phyloP scores from a whole-genome alignment of 1,284 basidiomycete genomes.

The Puccinia novopanici region DNA sequence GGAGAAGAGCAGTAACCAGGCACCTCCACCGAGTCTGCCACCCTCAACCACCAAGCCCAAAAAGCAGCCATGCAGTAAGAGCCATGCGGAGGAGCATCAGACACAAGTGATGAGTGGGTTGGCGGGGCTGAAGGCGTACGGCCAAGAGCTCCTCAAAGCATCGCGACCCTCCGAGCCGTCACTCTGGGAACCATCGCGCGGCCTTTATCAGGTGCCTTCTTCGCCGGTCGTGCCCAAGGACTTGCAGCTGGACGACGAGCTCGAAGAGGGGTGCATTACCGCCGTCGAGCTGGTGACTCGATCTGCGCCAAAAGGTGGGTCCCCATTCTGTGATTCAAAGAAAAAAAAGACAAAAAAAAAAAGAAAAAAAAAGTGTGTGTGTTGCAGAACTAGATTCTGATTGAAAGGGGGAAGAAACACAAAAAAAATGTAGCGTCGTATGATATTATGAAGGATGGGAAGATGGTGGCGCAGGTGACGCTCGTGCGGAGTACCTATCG shows the following conservation, averaged over 20 bases:
- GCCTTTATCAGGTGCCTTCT: not conserved
- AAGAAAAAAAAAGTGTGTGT: too few relatives aligned
- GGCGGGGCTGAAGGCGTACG: not conserved
- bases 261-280: constrained; percentile 71
- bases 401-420: not conserved
- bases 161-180: not conserved
- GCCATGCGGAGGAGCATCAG: not conserved
- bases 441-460: constrained; percentile 86
- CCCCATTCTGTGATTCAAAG: too few relatives aligned
- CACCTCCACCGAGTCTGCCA: not conserved
- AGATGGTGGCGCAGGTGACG: constrained; percentile 82
- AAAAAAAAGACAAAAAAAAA: constrained; percentile 8
- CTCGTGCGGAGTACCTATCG: constrained; percentile 84
- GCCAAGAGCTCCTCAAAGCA: not conserved
- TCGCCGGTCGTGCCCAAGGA: not conserved
- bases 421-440: constrained; percentile 70
- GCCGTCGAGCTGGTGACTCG: constrained; percentile 86
- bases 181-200: not conserved
- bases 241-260: not conserved
- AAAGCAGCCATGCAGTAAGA: not conserved
- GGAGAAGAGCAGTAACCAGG: not conserved
- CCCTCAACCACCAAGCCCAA: not conserved
- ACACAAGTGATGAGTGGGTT: not conserved
- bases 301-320: constrained; percentile 78
- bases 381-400: not conserved